Conservation (phyloP, 2,329 filamentous ascomycete genomes). For the Kalaharituber pfeilii region DNA sequence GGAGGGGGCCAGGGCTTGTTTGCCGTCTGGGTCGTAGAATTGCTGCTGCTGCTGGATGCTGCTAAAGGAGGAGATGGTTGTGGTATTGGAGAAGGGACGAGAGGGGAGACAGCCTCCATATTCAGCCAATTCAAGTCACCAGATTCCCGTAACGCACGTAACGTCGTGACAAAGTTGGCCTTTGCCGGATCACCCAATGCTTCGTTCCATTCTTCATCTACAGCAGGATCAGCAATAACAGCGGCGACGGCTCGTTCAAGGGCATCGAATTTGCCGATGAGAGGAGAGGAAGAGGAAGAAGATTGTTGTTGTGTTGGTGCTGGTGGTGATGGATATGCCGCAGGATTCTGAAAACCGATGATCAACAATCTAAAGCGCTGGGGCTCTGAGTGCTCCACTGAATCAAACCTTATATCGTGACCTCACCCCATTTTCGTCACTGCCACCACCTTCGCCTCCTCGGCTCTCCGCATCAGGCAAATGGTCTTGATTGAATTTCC, state of each 20-base stretch:
- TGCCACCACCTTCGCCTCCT: too few relatives aligned
- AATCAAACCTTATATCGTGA: too few relatives aligned
- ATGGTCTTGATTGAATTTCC: too few relatives aligned
- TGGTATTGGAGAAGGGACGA: neutral
- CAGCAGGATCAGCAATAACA: neutral
- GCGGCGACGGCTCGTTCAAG: neutral
- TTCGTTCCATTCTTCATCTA: neutral
- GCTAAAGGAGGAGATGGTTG: neutral
- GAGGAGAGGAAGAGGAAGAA: too few relatives aligned
- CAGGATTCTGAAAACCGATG: too few relatives aligned
- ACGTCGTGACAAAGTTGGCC: neutral
- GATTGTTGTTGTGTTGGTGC: too few relatives aligned
- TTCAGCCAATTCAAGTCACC: neutral
- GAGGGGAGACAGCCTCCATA: neutral
- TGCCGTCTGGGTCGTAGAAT: neutral
- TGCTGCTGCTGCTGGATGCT: neutral
- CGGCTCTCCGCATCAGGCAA: too few relatives aligned
- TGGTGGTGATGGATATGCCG: too few relatives aligned
- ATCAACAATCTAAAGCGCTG: too few relatives aligned
- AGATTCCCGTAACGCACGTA: neutral
- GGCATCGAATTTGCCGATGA: neutral
- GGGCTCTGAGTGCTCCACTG: too few relatives aligned
- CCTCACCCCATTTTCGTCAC: too few relatives aligned
- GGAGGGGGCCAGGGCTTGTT: conserved; percentile 17
- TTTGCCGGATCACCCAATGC: neutral